phyloP scores from a whole-genome alignment of 1,139 yeast genomes.

The Hemisphaericaspora subhashii region DNA sequence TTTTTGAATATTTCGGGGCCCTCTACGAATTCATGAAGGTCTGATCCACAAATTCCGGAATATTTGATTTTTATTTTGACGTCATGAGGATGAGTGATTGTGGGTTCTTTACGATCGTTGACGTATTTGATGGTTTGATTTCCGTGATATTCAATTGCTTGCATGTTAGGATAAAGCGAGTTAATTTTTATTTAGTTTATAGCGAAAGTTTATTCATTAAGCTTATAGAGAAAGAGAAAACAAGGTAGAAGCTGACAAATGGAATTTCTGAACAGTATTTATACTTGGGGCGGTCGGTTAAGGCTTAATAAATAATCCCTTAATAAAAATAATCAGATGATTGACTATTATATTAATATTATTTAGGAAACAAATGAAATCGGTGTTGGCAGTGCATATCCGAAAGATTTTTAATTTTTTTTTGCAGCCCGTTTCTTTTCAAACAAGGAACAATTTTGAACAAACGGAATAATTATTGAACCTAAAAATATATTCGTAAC shows the following conservation, averaged over 20 bases:
- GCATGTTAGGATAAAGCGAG: conserved; percentile 33
- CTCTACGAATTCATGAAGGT: conserved; percentile 52
- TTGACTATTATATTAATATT: too few relatives aligned
- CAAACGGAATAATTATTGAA: too few relatives aligned
- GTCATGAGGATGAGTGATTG: conserved; percentile 42
- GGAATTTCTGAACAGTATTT: too few relatives aligned
- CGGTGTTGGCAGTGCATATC: too few relatives aligned
- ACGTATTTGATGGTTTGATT: conserved; percentile 47
- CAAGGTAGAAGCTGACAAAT: background rate
- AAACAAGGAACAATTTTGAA: too few relatives aligned
- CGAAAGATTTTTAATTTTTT: too few relatives aligned
- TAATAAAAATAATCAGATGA: too few relatives aligned
- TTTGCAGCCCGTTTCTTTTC: too few relatives aligned
- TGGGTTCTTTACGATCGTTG: conserved; percentile 45
- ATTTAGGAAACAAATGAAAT: too few relatives aligned
- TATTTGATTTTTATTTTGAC: conserved; percentile 50
- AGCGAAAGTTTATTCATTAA: background rate
- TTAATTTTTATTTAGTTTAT: background rate
- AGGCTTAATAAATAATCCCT: too few relatives aligned
- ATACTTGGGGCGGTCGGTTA: too few relatives aligned
- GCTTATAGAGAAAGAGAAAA: background rate
- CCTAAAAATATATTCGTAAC: too few relatives aligned
- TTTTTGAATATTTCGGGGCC: conserved; percentile 51
- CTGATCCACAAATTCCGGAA: conserved; percentile 64
- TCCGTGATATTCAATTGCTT: conserved; percentile 56